A percentile compares a stretch with the other conserved stretches of the same genome.
Evolutionary conservation across 1,284 basidiomycete genomes (phyloP).

Genomic region (Caloboletus firmus): DNA sequence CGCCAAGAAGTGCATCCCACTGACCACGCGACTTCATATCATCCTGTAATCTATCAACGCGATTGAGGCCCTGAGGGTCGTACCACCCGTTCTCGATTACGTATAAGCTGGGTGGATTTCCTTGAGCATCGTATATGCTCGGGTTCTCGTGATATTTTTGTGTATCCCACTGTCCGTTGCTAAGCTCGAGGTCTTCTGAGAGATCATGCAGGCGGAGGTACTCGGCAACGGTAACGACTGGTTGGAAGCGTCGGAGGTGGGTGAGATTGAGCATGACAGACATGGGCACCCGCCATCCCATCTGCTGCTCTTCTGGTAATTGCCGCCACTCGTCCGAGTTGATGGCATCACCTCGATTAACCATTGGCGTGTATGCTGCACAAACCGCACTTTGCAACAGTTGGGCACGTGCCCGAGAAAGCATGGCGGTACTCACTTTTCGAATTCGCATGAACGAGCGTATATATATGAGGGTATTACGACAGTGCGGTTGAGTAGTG

Average conservation of each 20-base stretch:
- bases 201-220: slow-evolving; percentile 45
- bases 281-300: slow-evolving; percentile 44
- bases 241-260: slow-evolving; percentile 40
- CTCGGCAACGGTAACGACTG: slow-evolving; percentile 43
- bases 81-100: slow-evolving; percentile 44
- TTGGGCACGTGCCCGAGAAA: neutral
- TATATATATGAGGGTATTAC: slow-evolving; percentile 43
- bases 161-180: slow-evolving; percentile 42
- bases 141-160: slow-evolving; percentile 29
- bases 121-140: slow-evolving; percentile 14
- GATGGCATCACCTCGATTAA: slow-evolving; percentile 43
- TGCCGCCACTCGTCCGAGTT: slow-evolving; percentile 43
- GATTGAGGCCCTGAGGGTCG: slow-evolving; percentile 37
- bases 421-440: slow-evolving; percentile 25
- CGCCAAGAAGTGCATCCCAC: slow-evolving; percentile 27
- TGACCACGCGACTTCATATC: slow-evolving; percentile 36
- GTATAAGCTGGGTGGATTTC: slow-evolving; percentile 31
- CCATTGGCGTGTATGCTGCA: slow-evolving; percentile 38
- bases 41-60: slow-evolving; percentile 40
- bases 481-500: slow-evolving; percentile 39
- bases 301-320: slow-evolving; percentile 42
- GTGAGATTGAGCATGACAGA: slow-evolving; percentile 46
- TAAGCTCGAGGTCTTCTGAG: slow-evolving; percentile 34
- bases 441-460: slow-evolving; percentile 42
- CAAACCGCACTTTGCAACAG: slow-evolving; percentile 28